phyloP scores from a whole-genome alignment of 73 alveolate species.

The Symbiodinium natans region DNA sequence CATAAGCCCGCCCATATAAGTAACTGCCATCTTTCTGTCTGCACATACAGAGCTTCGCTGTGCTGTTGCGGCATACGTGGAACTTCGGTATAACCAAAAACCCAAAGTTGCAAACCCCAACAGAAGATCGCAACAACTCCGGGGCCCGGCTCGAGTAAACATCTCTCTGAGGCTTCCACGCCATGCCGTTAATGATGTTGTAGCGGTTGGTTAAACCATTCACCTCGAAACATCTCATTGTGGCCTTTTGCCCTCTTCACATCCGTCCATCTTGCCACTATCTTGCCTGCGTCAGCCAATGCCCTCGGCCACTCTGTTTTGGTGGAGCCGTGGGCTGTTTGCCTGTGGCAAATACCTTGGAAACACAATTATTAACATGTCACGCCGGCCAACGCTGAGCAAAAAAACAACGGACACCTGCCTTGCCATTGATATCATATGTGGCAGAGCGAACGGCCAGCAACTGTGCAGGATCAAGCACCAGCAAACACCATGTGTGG shows the following conservation, averaged over 20 bases:
- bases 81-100: no score
- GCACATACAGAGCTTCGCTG: no score
- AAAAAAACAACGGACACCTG: neutral
- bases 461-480: slow-evolving; percentile 15
- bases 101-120: neutral
- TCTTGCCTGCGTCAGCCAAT: slow-evolving; percentile 77
- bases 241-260: neutral
- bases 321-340: slow-evolving; percentile 77
- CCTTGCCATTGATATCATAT: slow-evolving; percentile 83
- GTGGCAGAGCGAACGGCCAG: slow-evolving; percentile 71
- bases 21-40: no score
- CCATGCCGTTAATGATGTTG: slow-evolving; percentile 71
- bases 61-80: no score
- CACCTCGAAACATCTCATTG: neutral
- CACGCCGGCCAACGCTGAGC: neutral
- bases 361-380: neutral
- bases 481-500: neutral
- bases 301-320: slow-evolving; percentile 67
- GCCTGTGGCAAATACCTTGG: slow-evolving; percentile 44
- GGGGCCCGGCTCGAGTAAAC: no score
- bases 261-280: no score
- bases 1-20: no score
- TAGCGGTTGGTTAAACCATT: slow-evolving; percentile 67
- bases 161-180: neutral
- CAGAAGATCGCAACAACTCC: neutral